Evolutionary conservation across 2,329 filamentous ascomycete genomes (phyloP), one percentile per base, ranked within the genome.

Genomic region (Neonectria punicea): DNA sequence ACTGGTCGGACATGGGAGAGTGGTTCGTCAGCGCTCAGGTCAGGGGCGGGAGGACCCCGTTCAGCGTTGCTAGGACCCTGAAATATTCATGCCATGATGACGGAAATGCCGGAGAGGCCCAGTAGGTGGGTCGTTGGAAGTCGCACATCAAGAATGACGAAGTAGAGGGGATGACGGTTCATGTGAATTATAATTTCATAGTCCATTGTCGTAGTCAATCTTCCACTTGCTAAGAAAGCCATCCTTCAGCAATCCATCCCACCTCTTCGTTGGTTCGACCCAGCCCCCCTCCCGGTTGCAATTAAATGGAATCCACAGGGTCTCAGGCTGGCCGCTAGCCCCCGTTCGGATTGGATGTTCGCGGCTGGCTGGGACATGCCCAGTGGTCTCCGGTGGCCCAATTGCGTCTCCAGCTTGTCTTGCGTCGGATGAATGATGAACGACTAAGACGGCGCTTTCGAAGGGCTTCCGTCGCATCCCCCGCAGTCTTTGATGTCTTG

Each of bases 261-360:
- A 16, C 39, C 13, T 43, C n/a, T 43, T 11, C 56, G 55, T 44
- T 50, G 10, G 50, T 54, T n/a, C 41, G 44, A 49, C 58, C 44
- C 44, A 43, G 43, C 39, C 32, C 68, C 61, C 22, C 61, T 25
- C 25, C 25, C 25, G 67, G 20, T 54, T 39, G 51, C 44, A 59
- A 49, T 43, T 44, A 60, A 53, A 41, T 39, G 22, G 49, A 53
- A 61, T 50, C 67, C 70, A 63, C 66, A 60, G 49, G 51, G 70
- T 69, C 66, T 70, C 70, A 73, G 62, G 60, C 68, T 65, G 57
- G 53, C n/a, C 41, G 30, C 71, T 72, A 69, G 54, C 39, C 20
- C 58, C 16, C 20, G 36, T 22, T 18, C 9, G 36, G 20, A 22
- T 25, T 56, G 56, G 59, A 20, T 9, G 58, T 55, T 25, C 25